Base-by-base conservation (phyloP, 306 rosid species). In the Vigna radiata region DNA sequence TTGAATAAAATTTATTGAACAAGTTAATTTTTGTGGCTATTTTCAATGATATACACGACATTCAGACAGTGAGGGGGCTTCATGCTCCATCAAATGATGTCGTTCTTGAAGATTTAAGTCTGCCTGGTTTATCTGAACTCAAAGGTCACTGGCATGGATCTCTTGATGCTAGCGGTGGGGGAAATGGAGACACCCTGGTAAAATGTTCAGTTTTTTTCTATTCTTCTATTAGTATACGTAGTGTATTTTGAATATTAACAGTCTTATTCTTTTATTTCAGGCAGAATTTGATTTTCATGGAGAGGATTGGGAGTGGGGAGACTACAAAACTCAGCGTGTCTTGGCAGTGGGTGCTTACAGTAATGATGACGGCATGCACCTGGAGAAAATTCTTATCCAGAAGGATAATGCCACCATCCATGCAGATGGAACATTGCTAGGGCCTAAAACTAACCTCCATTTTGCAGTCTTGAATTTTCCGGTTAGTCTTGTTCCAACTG, bases 301-400 rank as follows among this genome's bases (percentile, higher is more conserved):
- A 56, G 96, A 91, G 83, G 98, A 91, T 68, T 94, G 98, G 98
- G 98, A 94, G 75, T 94, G 98, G 98, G 98, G 98, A 82, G 86
- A 93, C 84, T 91, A 91, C 86, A 91, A 94, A 88, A 90, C 94
- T 65, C 97, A 94, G 81, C 96, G 88, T 54, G 91, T 94, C 78
- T 81, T 83, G 78, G 97, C 98, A 6, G 96, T 73, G 77, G 98
- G 98, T 82, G 98, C 91, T 60, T 94, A 90, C 74, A 94, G 94
- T 83, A 83, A 94, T 68, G 89, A 90, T 81, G 97, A 90, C 76
- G 98, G 98, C 70, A 66, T 91, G 86, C 85, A 85, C 84, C 90
- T 94, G 31, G 98, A 94, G 76, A 88, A 85, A 82, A 79, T 90
- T 50, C 88, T 90, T 76, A 94, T 94, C 76, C 98, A 94, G 85